Evolutionary conservation across 331 rosid species (phyloP), one percentile per base, ranked within the genome.

Genomic region (Quercus phellos): DNA sequence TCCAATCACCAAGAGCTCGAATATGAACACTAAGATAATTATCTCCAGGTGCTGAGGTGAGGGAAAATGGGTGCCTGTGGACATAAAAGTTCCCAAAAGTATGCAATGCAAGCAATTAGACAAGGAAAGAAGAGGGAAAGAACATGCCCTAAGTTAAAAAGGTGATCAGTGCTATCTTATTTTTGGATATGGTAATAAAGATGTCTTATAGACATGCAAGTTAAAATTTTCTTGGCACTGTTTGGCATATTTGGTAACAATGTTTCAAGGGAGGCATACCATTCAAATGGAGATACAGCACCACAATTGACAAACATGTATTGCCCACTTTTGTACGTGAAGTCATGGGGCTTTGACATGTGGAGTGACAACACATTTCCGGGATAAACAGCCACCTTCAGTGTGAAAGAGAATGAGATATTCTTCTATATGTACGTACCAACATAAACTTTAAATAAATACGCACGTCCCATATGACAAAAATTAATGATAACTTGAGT

Each of bases 31-130:
- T 86, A 22, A 92, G 83, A 88, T 84, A 83, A 78, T 87, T 84
- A 66, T 92, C 96, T 68, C 89, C 88, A 3, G 97, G 97, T 55
- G 97, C 96, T 3, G 97, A 92, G 77, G 96, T 90, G 77, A 92
- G 89, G 81, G 96, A 89, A 80, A 90, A 92, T 34, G 97, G 97
- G 78, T 92, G 97, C 97, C 97, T 92, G 78, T 77, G 69, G 26
- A 74, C 55, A 79, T 51, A 75, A 61, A 18, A 70, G 51, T 38
- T 2, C 4, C 26, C 55, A 73, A 38, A 55, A 4, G 35, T 38
- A n/a, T 22, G 5, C 53, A 21, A 19, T 46, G 63, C 73, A 77
- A 68, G 4, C 22, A 68, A 17, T 4, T 6, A 74, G 32, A 21
- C 12, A n/a, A 29, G 6, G 24, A 51, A 74, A 74, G 24, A 55